Percentiles rank a stretch among this genome's conserved stretches.
These are phyloP conservation scores for Aspergillus pseudonomiae DNA, from an alignment of 2,329 filamentous ascomycete genomes.

Conservation along the genomic window DNA sequence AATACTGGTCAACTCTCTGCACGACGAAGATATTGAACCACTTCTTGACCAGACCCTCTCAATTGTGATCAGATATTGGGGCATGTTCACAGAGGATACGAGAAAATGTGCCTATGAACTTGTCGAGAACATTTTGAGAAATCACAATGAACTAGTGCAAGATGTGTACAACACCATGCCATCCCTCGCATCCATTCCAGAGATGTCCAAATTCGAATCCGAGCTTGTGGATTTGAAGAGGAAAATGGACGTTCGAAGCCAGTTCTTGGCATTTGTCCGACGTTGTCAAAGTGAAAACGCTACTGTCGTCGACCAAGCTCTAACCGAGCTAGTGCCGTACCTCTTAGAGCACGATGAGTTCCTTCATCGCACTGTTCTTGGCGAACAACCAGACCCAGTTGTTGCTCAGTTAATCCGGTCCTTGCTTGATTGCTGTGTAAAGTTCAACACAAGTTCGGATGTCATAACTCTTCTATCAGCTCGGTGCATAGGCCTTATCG, in stretches of 20 bases:
- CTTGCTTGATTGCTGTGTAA: constrained; percentile 81
- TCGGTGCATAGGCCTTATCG: constrained; percentile 82
- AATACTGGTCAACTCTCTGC: constrained; percentile 72
- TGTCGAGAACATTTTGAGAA: constrained; percentile 66
- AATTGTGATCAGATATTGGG: constrained; percentile 82
- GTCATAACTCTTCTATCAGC: constrained; percentile 75
- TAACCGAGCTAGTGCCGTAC: constrained; percentile 75
- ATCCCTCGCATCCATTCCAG: constrained; percentile 70
- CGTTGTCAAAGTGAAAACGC: constrained; percentile 82
- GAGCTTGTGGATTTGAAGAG: constrained; percentile 67
- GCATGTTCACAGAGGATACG: constrained; percentile 62
- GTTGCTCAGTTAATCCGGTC: constrained; percentile 73
- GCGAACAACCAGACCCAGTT: constrained; percentile 79
- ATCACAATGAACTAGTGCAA: constrained; percentile 63
- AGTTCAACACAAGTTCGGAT: constrained; percentile 69
- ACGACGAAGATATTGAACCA: constrained; percentile 75
- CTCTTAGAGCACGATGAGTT: constrained; percentile 74
- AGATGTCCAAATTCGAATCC: constrained; percentile 68
- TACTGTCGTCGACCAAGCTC: constrained; percentile 78
- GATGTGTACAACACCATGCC: constrained; percentile 76
- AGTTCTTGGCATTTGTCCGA: constrained; percentile 70
- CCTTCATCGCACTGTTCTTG: constrained; percentile 76
- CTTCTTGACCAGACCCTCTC: constrained; percentile 89
- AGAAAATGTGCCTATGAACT: constrained; percentile 63
- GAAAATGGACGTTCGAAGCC: constrained; percentile 66